Evolutionary conservation across 2,329 filamentous ascomycete species (phyloP).

Genomic region (Stachybotrys chartarum): DNA sequence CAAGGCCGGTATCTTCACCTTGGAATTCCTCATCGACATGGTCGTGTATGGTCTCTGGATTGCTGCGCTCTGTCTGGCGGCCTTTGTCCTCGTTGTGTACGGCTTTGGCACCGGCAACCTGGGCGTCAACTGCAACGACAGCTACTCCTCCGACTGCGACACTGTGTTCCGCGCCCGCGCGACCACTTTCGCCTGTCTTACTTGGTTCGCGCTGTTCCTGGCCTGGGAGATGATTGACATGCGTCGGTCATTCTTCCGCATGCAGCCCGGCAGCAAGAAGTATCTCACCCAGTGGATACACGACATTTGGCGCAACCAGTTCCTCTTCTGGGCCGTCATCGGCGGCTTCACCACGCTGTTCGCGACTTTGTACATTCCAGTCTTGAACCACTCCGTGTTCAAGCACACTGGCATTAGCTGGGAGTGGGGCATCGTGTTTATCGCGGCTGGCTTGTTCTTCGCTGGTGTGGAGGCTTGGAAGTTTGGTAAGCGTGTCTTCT

Average conservation of each 20-base stretch:
- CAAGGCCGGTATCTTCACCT: conserved; percentile 55
- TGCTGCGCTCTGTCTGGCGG: conserved; percentile 52
- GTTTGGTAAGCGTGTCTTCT: conserved; percentile 43
- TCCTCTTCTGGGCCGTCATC: conserved; percentile 59
- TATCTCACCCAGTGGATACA: conserved; percentile 60
- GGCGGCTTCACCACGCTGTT: conserved; percentile 41
- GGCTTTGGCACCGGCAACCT: conserved; percentile 55
- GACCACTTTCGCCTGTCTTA: conserved; percentile 67
- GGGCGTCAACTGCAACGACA: conserved; percentile 53
- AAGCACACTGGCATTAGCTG: conserved; percentile 53
- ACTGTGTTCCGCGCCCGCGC: conserved; percentile 64
- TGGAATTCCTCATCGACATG: conserved; percentile 61
- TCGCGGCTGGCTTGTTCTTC: conserved; percentile 48
- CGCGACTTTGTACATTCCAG: conserved; percentile 50
- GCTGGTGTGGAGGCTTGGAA: conserved; percentile 53
- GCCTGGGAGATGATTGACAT: conserved; percentile 74
- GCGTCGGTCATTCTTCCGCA: conserved; percentile 67
- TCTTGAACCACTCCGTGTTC: conserved; percentile 51
- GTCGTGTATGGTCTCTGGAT: conserved; percentile 64
- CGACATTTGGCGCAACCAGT: conserved; percentile 66
- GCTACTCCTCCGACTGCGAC: conserved; percentile 46
- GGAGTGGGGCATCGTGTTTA: conserved; percentile 57
- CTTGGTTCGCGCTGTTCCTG: conserved; percentile 69
- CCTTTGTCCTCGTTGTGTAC: conserved; percentile 59
- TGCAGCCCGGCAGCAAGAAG: conserved; percentile 55